Base-by-base conservation (phyloP, 192 early-diverging fungal genomes). In the Oehlia diaphana region DNA sequence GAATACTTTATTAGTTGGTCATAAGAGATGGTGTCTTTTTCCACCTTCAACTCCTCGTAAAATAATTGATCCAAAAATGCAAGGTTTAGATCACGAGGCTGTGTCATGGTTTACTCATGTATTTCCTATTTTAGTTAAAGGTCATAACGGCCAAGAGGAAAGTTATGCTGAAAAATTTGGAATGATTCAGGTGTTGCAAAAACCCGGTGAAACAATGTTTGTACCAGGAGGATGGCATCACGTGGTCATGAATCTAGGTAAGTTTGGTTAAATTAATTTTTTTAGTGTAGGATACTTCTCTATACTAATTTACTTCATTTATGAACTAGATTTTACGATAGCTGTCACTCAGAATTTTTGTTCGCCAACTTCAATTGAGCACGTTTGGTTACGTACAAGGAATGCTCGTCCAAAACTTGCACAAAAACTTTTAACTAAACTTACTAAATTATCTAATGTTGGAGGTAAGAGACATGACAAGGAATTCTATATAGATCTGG, bases 311-410 rank as follows among this genome's bases (percentile, higher is more conserved):
- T 75, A 66, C 63, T 68, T 80, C 47, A 1, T 77, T 35, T 4
- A 86, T 31, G 12, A 9, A 42, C 26, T 82, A 89, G 90, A 94
- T 76, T 92, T 92, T 64, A 92, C 92, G 2, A 87, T 94, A 31
- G 94, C 93, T 3, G 88, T 94, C 23, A 95, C 94, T 13, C 94
- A 95, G 76, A 94, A 95, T 79, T 94, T 91, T 77, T 93, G 92
- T 66, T 91, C 91, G 0, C 83, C 83, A 8, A 88, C 90, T 13
- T 91, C 90, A 68, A 85, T 92, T 44, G 94, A 95, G 47, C 77
- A 77, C 26, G 93, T 95, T 9, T 94, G 89, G 87, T 83, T 94
- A 4, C 75, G 86, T 49, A 91, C 93, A 9, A 85, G 94, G 2
- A 83, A 86, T 79, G 81, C 82, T 1, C 83, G 90, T 14, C 90